Evolutionary conservation across 2,329 filamentous ascomycete species (phyloP).

Genomic region (Claviceps sp.): DNA sequence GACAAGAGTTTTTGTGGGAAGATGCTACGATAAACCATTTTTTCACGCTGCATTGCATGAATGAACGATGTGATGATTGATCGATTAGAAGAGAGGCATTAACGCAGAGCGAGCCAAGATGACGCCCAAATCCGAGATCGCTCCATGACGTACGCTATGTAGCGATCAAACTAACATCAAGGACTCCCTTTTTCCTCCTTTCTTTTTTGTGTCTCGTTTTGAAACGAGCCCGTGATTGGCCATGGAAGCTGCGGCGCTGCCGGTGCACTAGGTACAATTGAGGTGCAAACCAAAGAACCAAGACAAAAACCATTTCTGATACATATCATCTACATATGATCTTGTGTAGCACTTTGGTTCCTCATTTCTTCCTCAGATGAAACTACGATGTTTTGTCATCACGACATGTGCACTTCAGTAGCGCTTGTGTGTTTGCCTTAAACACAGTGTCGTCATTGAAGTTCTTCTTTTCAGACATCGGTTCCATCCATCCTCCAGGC

Average conservation of each 20-base stretch:
- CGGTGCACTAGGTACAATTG: neutral
- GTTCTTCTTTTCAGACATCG: neutral
- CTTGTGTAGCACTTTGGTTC: neutral
- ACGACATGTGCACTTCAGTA: neutral
- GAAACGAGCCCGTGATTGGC: neutral
- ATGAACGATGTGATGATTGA: no score
- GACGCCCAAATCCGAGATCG: no score
- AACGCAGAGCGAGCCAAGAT: no score
- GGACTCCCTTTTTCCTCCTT: neutral
- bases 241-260: neutral
- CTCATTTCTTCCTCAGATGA: neutral
- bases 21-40: no score
- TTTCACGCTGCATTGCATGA: no score
- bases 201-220: neutral
- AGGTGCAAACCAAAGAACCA: no score
- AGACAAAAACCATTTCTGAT: no score
- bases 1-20: no score
- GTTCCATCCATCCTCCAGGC: neutral
- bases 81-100: no score
- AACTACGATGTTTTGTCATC: neutral
- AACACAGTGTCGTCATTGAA: neutral
- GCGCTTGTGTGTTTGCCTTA: neutral
- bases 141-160: no score
- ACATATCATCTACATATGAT: no score
- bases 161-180: no score